Evolutionary conservation across 208 protist genomes (phyloP), one percentile per base, ranked within the genome.

Genomic region (Leishmania turanica): DNA sequence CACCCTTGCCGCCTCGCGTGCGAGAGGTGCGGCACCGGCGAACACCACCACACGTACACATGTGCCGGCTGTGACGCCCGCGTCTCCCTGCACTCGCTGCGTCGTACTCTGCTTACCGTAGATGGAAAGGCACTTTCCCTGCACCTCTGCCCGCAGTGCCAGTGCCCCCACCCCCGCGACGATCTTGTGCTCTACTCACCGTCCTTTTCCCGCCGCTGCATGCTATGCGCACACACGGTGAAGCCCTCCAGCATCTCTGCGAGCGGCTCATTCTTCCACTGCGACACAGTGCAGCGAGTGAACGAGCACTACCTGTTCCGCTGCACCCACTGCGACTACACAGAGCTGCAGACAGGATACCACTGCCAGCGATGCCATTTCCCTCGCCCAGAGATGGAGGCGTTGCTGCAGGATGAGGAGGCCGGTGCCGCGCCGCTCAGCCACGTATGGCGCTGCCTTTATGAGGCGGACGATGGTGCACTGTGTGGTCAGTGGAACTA

Each of bases 401-500:
- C 31, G 40, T 49, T 70, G 71, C 53, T 77, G 45, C 65, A 4
- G 13, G 58, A 70, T 9, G 56, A 42, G 56, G 77, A 65, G 56
- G 78, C 78, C 51, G 69, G 66, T 6, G 76, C 68, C 5, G 15
- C 58, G 4, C 68, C 73, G 5, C 27, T 82, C n/a, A 87, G 83
- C 49, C 88, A 83, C 60, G 87, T 96, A 2, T 97, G 93, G 92
- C 84, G 88, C 24, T 97, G 93, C 84, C 66, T 92, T 71, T 82
- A 84, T n/a, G 93, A 97, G 75, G 27, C n/a, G 9, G 77, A 60
- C 34, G 62, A 70, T 6, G 84, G 75, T 49, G 58, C 68, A 15
- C 15, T 80, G 53, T 97, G 93, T 81, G 90, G 91, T 1, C 65
- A 75, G 24, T 97, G 93, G 92, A 97, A 97, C 83, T 95, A 97